Evolutionary conservation across 129 eudicot genomes (phyloP), one percentile per base, ranked within the genome.

Genomic region (Heracleum sosnowskyi): DNA sequence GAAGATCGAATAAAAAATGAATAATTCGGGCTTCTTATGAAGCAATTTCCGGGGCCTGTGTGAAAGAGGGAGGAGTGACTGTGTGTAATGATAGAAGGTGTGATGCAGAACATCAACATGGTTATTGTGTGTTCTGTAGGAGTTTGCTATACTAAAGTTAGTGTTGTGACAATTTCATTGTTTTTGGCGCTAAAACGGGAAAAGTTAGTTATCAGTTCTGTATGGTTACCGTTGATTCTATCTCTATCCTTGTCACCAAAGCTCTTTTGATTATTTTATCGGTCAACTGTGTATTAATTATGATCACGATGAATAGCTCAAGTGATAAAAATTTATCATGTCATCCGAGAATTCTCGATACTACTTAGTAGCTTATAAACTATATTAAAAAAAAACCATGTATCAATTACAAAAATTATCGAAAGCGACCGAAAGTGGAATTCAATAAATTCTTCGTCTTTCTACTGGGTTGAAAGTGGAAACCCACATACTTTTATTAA

Each of bases 181-280:
- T 24, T 55, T 82, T 82, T 57, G 53, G 85, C 85, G 85, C 69
- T 71, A 47, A 77, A 71, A 55, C 11, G 63, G 42, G 77, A 70
- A 80, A 77, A 57, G 33, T 57, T 57, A 57, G 66, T 57, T 60
- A 60, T 62, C 4, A 70, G 81, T 31, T 79, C 41, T 75, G 80
- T 81, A 81, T 85, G 88, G 85, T 75, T 55, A 78, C 88, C 85
- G 88, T 85, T 85, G 80, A 63, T 78, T 74, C 74, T 82, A 66
- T 75, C 34, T 18, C 33, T 71, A 33, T 73, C 34, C 64, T 53
- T 2, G 2, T 22, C 62, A 22, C 62, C 63, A 7, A 24, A 8
- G 51, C 47, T 39, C 42, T 36, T 36, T n/a, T n/a, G n/a, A n/a
- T n/a, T n/a, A n/a, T n/a, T n/a, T n/a, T n/a, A n/a, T n/a, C n/a